Evolutionary conservation across 441 rosid species (phyloP), one percentile per base, ranked within the genome.

Genomic region (Adansonia gregorii): DNA sequence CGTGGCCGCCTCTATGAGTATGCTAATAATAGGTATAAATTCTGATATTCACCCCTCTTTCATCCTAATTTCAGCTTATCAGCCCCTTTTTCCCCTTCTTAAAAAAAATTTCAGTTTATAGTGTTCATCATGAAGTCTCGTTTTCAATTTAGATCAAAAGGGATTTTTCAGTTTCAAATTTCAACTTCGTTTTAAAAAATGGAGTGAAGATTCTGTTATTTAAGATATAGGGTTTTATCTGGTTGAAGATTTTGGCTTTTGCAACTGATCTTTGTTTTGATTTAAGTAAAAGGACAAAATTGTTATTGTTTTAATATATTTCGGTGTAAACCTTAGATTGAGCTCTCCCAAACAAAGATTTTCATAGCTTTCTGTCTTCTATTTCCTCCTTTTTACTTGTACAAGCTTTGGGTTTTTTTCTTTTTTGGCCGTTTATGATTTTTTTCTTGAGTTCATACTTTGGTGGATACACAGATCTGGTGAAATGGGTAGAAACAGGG

Each of bases 1-100:
- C 96, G 99, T 22, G 99, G 99, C 22, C 97, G 98, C 78, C 99
- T 95, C 75, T 93, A 95, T 45, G 99, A 95, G 87, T 95, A 95
- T 88, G 87, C 99, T 31, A 95, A 95, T 82, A 86, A 92, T 76
- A 95, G 99, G 99, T 91, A 83, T 54, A 41, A 45, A 24, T 24
- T 24, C 27, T 24, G 27, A 48, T 48, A 48, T 14, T 8, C 45
- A 46, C 2, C 0, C 52, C 71, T 4, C 19, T 66, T 27, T 35
- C 1, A 54, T 69, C 54, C 73, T 52, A 43, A 22, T 73, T 75
- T 72, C 14, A 75, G 51, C 11, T 48, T 51, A 9, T 4, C 45
- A 8, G 6, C 61, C 10, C 20, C 19, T 41, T 52, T 3, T 4
- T 22, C 73, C 43, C 10, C 4, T 15, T 64, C 17, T 35, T 31